Evolutionary conservation across 2,329 filamentous ascomycete genomes (phyloP).

Genomic region (Sodiomyces alkalinus): DNA sequence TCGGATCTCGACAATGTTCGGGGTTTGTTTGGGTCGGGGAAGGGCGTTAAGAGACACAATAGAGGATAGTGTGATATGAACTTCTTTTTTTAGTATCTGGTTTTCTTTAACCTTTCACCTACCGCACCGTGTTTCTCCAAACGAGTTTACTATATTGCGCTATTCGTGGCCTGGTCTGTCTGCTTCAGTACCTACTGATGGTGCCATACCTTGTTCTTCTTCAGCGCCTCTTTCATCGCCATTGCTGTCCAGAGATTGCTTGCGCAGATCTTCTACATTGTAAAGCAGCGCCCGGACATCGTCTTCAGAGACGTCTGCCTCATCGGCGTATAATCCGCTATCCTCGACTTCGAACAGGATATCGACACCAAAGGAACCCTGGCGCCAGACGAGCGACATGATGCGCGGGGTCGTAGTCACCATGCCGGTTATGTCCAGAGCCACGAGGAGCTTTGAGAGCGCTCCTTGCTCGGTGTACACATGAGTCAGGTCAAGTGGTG

Average conservation of each 20-base stretch:
- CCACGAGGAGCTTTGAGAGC: conserved; percentile 19
- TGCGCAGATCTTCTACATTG: conserved; percentile 30
- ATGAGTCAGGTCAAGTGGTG: too few species aligned
- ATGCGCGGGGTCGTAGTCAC: conserved; percentile 8
- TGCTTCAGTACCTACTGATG: neutral
- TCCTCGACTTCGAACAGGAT: conserved; percentile 3
- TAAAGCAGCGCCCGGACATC: conserved; percentile 29
- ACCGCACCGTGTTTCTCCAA: too few species aligned
- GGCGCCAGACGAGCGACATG: conserved; percentile 10
- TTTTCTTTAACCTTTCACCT: too few species aligned
- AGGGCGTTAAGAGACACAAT: conserved; percentile 11
- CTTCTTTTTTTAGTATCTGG: neutral
- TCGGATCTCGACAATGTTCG: too few species aligned
- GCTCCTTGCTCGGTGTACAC: too few species aligned
- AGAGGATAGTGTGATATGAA: conserved; percentile 2
- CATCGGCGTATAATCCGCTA: conserved; percentile 7
- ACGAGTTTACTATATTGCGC: too few species aligned
- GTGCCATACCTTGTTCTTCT: too few species aligned
- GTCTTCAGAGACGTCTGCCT: conserved; percentile 18
- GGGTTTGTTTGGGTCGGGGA: too few species aligned
- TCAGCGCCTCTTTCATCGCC: conserved; percentile 11
- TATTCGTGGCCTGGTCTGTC: too few species aligned
- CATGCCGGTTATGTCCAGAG: conserved; percentile 21
- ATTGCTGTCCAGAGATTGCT: conserved; percentile 17
- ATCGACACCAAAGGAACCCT: conserved; percentile 3